These are phyloP conservation scores for Diaporthe longicolla DNA, from an alignment of 2,329 filamentous ascomycete genomes.

Conservation along the genomic window DNA sequence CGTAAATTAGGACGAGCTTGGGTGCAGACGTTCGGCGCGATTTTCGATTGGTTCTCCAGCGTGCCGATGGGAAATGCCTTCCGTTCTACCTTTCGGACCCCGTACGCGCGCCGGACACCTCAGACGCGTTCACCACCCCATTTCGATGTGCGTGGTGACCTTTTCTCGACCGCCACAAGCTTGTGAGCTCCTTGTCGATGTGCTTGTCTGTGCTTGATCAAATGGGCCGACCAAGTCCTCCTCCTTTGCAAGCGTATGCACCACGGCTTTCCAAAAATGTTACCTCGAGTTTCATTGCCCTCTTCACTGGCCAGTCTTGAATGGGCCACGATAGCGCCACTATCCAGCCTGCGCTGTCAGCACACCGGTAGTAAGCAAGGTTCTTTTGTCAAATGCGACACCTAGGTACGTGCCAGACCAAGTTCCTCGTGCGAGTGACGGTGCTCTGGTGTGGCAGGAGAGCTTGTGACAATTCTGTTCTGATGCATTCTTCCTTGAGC, in stretches of 20 bases:
- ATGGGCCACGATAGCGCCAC: not conserved
- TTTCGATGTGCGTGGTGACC: no score
- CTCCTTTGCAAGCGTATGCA: no score
- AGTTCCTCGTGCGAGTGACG: not conserved
- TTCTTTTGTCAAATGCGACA: no score
- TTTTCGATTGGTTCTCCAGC: not conserved
- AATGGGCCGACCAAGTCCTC: not conserved
- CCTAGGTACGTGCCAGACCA: not conserved
- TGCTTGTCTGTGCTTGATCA: not conserved
- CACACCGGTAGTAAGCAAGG: no score
- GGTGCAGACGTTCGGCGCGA: not conserved
- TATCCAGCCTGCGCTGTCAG: not conserved
- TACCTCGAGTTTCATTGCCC: not conserved
- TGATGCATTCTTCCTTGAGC: not conserved
- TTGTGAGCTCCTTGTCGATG: no score
- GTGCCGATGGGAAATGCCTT: not conserved
- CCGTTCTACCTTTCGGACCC: not conserved
- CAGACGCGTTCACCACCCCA: not conserved
- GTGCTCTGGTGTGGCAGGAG: no score
- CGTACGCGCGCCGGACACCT: not conserved
- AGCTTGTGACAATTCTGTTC: not conserved
- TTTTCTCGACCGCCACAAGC: not conserved
- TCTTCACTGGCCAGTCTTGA: no score
- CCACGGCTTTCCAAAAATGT: not conserved
- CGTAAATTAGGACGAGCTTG: not conserved